Percentiles rank a stretch among this genome's conserved stretches.
These are phyloP conservation scores for Rachicladosporium sp. DNA, from an alignment of 2,329 filamentous ascomycete genomes.

Conservation along the genomic window DNA sequence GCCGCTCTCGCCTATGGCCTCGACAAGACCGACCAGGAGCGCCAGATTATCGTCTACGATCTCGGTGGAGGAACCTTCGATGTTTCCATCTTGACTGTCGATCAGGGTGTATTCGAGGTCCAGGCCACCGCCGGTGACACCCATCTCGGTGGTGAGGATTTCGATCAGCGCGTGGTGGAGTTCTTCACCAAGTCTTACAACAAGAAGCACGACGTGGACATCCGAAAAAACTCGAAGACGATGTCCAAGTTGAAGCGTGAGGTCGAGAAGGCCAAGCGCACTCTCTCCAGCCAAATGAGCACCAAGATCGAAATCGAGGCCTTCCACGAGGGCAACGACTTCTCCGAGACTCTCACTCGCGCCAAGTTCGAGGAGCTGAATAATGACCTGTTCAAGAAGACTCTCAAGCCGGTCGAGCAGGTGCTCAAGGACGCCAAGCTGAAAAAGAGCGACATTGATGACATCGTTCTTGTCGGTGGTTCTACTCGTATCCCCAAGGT, in stretches of 20 bases:
- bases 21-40: constrained; percentile 81
- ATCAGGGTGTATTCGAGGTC: constrained; percentile 96
- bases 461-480: constrained; percentile 96
- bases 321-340: constrained; percentile 93
- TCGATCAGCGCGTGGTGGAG: constrained; percentile 95
- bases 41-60: constrained; percentile 91
- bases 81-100: constrained; percentile 94
- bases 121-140: constrained; percentile 99
- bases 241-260: constrained; percentile 99
- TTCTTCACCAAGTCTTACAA: constrained; percentile 96
- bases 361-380: constrained; percentile 99
- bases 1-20: constrained; percentile 92
- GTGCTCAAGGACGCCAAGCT: constrained; percentile 97
- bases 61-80: constrained; percentile 97
- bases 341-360: constrained; percentile 94
- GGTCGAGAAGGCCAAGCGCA: constrained; percentile 98
- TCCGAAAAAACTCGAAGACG: constrained; percentile 89
- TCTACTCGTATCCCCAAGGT: constrained; percentile 99
- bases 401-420: constrained; percentile 95
- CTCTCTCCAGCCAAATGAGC: constrained; percentile 44
- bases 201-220: constrained; percentile 90
- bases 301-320: constrained; percentile 69
- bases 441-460: constrained; percentile 87
- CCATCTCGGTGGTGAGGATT: constrained; percentile 96
- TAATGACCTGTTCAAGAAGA: constrained; percentile 99